Base-by-base conservation (phyloP, 2,329 filamentous ascomycete species). In the Talaromyces sp. region DNA sequence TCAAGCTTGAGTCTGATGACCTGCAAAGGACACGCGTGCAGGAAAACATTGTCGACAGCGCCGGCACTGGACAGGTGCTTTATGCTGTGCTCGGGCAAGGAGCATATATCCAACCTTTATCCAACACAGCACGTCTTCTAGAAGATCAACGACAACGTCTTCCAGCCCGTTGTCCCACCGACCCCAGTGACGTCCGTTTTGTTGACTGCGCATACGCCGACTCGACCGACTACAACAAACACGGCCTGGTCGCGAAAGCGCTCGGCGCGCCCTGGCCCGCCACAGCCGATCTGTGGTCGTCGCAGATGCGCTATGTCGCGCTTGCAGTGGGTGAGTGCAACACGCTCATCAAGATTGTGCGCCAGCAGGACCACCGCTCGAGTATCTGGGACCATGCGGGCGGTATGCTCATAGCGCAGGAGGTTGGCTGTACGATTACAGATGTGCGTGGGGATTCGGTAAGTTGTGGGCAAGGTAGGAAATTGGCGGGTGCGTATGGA, bases 361-460 rank as follows among this genome's bases (percentile, higher is more conserved):
- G 73, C 59, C 75, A 76, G 3, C 65, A 72, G 34, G 69, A 72
- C 8, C 76, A 82, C 64, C 80, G 76, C 34, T 81, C 80, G 0
- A 78, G 78, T 61, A 73, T 83, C n/a, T 85, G 82, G 82, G 83
- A 85, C 68, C 83, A 85, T 69, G 81, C 81, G 1, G 82, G 82
- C 5, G 82, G 82, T 0, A 79, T 82, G 66, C 68, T 85, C 30
- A 75, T 85, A 51, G 80, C 76, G 59, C 70, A 79, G 60, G 83
- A 85, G 67, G 75, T 79, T 1, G 83, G 83, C 6, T 81, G 79
- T 8, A 72, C 75, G 56, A 77, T 85, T 28, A 81, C 76, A 2
- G 83, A 85, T 68, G 69, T 84, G 52, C 70, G 81, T 33, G 83
- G 83, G 1, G 79, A 74, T 40, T 66, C 74, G 3, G 79, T 85